These are phyloP conservation scores for Fraxinus sp. DNA, from an alignment of 305 asterid species.

Conservation along the genomic window DNA sequence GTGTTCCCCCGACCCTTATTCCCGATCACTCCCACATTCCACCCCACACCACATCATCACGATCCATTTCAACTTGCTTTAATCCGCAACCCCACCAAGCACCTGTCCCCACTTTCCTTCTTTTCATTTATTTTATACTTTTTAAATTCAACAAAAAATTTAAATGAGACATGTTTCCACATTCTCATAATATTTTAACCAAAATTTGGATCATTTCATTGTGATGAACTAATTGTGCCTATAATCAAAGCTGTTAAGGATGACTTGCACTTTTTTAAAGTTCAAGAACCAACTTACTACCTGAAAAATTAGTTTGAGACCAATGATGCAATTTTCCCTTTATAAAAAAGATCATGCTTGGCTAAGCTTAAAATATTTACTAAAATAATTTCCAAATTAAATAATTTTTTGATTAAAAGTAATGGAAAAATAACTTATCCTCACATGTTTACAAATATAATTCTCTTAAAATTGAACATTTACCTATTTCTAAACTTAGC, in stretches of 20 bases:
- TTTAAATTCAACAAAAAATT: background rate
- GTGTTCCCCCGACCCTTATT: background rate
- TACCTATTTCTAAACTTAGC: background rate
- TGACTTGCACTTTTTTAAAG: background rate
- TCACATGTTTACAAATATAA: background rate
- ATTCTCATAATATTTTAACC: background rate
- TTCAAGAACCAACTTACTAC: background rate
- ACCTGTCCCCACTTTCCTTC: background rate
- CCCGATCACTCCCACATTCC: background rate
- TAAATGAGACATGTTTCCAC: background rate
- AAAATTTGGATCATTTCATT: background rate
- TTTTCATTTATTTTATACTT: background rate
- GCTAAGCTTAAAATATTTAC: background rate
- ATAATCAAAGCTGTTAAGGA: background rate
- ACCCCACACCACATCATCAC: background rate
- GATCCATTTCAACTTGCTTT: background rate
- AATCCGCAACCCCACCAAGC: background rate
- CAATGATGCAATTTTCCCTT: background rate
- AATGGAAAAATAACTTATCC: background rate
- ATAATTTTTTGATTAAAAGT: background rate
- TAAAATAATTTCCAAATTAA: background rate
- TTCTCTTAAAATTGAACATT: background rate
- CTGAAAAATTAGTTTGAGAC: background rate
- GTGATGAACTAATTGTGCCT: background rate
- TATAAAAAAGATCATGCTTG: background rate